Evolutionary conservation across 2,329 filamentous ascomycete genomes (phyloP).

Genomic region (Penicillium sp.): DNA sequence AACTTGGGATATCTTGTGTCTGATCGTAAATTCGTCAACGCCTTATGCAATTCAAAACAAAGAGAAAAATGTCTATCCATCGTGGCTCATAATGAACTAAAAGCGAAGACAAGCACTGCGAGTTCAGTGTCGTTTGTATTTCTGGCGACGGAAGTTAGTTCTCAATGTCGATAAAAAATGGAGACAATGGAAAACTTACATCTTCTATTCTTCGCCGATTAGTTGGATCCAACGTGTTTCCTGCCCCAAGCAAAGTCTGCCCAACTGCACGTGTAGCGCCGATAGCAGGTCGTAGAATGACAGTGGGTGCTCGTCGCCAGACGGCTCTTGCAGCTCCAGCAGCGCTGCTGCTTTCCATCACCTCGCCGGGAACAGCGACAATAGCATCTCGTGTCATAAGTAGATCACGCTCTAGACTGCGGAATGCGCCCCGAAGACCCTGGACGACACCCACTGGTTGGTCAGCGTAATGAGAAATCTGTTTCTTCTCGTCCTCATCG

Average conservation of each 20-base stretch:
- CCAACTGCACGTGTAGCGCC: conserved; percentile 85
- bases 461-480: conserved; percentile 87
- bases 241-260: conserved; percentile 85
- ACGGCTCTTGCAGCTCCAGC: conserved; percentile 76
- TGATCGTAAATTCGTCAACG: conserved; percentile 6
- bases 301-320: conserved; percentile 78
- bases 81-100: neutral
- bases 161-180: neutral
- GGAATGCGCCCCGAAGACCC: conserved; percentile 77
- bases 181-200: conserved; percentile 58
- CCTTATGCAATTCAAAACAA: conserved; percentile 1
- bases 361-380: conserved; percentile 87
- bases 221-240: conserved; percentile 81
- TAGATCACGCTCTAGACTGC: conserved; percentile 81
- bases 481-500: conserved; percentile 68
- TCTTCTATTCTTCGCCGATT: conserved; percentile 81
- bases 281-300: conserved; percentile 85
- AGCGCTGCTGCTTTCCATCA: conserved; percentile 80
- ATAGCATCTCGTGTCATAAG: conserved; percentile 83
- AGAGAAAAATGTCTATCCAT: conserved; percentile 6
- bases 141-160: conserved; percentile 24
- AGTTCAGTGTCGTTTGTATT: conserved; percentile 40
- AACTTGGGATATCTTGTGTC: conserved; percentile 4
- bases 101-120: neutral
- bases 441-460: conserved; percentile 87